Base-by-base conservation (phyloP, 169 alveolate genomes). In the Eimeria zaria region DNA sequence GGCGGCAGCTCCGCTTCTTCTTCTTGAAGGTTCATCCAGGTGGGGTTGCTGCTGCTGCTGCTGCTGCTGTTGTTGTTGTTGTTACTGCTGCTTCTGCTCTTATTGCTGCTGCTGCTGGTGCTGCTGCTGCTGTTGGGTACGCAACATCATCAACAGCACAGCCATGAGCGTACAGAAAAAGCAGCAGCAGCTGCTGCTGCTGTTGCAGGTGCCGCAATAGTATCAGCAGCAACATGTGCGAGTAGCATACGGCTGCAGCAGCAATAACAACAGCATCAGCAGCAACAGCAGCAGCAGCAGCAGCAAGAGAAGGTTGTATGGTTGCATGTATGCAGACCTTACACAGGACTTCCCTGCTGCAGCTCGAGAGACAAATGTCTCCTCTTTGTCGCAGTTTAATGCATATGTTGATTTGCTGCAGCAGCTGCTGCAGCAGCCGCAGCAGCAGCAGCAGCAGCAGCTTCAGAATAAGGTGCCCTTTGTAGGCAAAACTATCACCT, bases 11-110 rank as follows among this genome's bases (percentile, higher is more conserved):
- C 1, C 95, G 95, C 9, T 89, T 71, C 48, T 89, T 89, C 51
- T 67, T 89, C 55, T 39, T 89, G 46, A 27, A 51, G n/a, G 95
- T 89, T 12, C 95, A 89, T 46, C 95, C 95, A 2, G 95, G 95
- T 89, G 44, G 46, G 60, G 67, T 33, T 39, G 36, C 69, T 41
- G 89, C 89, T 39, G 69, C 67, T 18, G 89, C 89, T 11, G 89
- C 84, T 41, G 84, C 80, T 69, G 80, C 46, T 69, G 80, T 46
- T 69, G 80, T 46, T 69, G 80, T 46, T 69, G 80, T 46, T 27
- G 80, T 20, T 0, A 46, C 80, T 67, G 78, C 78, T 67, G 78
- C 78, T 18, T 5, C 44, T 30, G 80, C 46, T 69, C 48, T 27
- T 69, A 1, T 27, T 69, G 80, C 36, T n/a, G 80, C 80, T 30